These are phyloP conservation scores for Pichia sp. DNA, from an alignment of 1,139 yeast genomes.

Conservation along the genomic window DNA sequence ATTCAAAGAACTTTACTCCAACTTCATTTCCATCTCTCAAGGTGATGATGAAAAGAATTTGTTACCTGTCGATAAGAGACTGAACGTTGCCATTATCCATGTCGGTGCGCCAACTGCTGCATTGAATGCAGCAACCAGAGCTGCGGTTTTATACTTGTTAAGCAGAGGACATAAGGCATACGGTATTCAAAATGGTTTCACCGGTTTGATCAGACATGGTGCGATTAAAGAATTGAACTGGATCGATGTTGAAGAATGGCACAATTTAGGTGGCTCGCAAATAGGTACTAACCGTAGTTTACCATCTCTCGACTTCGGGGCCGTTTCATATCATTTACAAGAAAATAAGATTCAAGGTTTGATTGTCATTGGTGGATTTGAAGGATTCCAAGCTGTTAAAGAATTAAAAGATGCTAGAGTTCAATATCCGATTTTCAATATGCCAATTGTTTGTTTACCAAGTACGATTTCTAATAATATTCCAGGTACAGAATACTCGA, in stretches of 20 bases:
- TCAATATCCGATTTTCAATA: conserved; percentile 84
- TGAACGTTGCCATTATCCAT: conserved; percentile 77
- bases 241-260: conserved; percentile 91
- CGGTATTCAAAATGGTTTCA: conserved; percentile 89
- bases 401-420: conserved; percentile 72
- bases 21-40: conserved; percentile 67
- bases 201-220: conserved; percentile 85
- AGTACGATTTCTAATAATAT: conserved; percentile 98
- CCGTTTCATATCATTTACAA: conserved; percentile 88
- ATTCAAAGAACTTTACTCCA: conserved; percentile 74
- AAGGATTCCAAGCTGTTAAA: conserved; percentile 81
- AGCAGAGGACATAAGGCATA: conserved; percentile 86
- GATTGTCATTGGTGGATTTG: conserved; percentile 92
- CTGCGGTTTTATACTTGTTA: conserved; percentile 88
- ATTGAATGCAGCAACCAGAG: conserved; percentile 88
- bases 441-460: conserved; percentile 92
- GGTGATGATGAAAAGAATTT: conserved; percentile 56
- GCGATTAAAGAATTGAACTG: conserved; percentile 71
- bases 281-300: conserved; percentile 90
- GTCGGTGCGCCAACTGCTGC: conserved; percentile 99
- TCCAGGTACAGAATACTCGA: conserved; percentile 94
- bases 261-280: conserved; percentile 89
- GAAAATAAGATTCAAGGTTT: conserved; percentile 83
- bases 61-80: conserved; percentile 50
- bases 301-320: conserved; percentile 80